These are phyloP conservation scores for Dentipellis fragilis DNA, from an alignment of 768 basidiomycete species.

Conservation along the genomic window DNA sequence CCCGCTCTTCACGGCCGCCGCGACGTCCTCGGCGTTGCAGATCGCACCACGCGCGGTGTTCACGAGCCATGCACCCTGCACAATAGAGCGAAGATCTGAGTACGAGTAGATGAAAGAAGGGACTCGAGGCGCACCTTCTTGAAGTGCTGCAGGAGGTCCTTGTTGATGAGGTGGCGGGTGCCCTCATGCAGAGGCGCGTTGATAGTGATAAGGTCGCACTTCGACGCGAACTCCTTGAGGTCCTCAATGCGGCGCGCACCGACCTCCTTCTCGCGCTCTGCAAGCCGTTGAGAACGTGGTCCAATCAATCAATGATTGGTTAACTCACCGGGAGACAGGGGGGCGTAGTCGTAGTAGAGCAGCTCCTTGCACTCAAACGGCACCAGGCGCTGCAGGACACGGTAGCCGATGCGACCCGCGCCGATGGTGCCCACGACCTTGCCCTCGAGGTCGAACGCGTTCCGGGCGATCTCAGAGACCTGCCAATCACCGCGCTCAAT, in stretches of 20 bases:
- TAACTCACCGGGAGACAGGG: conserved; percentile 14
- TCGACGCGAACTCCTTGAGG: conserved; percentile 14
- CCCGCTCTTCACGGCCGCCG: conserved; percentile 29
- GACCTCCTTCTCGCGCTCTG: conserved; percentile 22
- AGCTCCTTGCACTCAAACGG: conserved; percentile 36
- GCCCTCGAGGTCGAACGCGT: conserved; percentile 36
- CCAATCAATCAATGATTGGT: neutral
- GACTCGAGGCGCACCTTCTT: conserved; percentile 22
- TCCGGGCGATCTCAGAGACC: conserved; percentile 27
- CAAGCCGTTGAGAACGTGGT: neutral
- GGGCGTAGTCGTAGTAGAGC: conserved; percentile 31
- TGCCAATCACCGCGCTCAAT: conserved; percentile 31
- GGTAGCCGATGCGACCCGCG: conserved; percentile 32
- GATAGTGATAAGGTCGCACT: conserved; percentile 26
- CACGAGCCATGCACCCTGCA: conserved; percentile 27
- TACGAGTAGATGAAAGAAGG: conserved; percentile 1
- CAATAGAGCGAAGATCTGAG: neutral
- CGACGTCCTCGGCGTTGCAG: conserved; percentile 28
- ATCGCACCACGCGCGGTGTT: conserved; percentile 38
- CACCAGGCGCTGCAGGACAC: conserved; percentile 18
- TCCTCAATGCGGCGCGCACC: conserved; percentile 28
- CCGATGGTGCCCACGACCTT: conserved; percentile 40
- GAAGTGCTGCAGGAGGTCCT: conserved; percentile 30
- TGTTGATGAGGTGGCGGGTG: conserved; percentile 30
- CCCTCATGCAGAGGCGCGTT: conserved; percentile 57